These are phyloP conservation scores for Mycosphaerella arachidis DNA, from an alignment of 2,329 filamentous ascomycete genomes.

Conservation along the genomic window DNA sequence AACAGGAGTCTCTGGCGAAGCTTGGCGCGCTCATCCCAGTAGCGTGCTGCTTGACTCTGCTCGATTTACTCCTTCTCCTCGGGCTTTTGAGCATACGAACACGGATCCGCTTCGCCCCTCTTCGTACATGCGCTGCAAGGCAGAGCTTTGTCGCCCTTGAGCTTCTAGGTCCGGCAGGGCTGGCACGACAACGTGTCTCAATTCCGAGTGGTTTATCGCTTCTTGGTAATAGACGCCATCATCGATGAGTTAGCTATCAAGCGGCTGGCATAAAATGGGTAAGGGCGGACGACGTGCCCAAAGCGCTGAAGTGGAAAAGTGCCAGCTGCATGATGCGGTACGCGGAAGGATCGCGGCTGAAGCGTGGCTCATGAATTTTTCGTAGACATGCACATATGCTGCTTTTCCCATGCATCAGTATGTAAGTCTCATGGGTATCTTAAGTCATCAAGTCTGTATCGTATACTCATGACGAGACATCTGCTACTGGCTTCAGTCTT, in stretches of 20 bases:
- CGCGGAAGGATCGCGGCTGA: not conserved
- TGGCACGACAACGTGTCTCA: constrained; percentile 11
- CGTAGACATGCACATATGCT: not conserved
- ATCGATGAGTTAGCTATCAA: not conserved
- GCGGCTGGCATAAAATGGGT: no score
- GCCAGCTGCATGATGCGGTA: not conserved
- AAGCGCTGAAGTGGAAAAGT: not conserved
- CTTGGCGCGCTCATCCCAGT: constrained; percentile 1
- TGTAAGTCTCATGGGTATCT: not conserved
- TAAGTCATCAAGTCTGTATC: not conserved
- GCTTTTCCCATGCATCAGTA: no score
- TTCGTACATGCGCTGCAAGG: constrained; percentile 10
- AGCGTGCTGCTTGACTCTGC: not conserved
- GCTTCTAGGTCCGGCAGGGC: constrained; percentile 7
- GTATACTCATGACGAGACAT: not conserved
- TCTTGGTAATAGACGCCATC: not conserved
- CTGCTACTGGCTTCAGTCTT: constrained; percentile 15
- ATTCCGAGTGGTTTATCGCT: constrained; percentile 13
- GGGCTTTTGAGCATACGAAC: constrained; percentile 5
- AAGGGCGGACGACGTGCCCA: not conserved
- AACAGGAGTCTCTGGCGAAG: constrained; percentile 1
- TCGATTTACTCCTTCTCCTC: constrained; percentile 1
- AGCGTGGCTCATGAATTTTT: not conserved
- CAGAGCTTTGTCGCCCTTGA: constrained; percentile 11
- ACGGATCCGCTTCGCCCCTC: not conserved